Evolutionary conservation across 2,329 filamentous ascomycete species (phyloP), one percentile per base, ranked within the genome.

Genomic region (Blastomyces parvus): DNA sequence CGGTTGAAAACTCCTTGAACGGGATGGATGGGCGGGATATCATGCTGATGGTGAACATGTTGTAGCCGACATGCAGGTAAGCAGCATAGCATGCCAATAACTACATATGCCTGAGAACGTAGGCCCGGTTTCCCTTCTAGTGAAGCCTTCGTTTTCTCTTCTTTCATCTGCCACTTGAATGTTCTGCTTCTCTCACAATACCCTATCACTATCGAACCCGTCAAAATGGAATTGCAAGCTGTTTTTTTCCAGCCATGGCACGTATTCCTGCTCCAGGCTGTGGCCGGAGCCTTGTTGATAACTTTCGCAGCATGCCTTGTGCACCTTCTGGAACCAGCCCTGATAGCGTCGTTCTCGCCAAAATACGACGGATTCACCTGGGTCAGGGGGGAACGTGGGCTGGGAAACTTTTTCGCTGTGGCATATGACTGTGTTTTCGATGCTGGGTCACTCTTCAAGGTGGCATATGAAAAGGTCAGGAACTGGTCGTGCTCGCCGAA

Each of bases 401-500:
- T 55, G 52, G 25, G 25, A 4, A 55, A 36, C 33, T 55, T 55
- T 36, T 55, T 55, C 52, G 36, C 52, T 17, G 52, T 55, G 52
- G 52, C 52, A 19, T 55, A 36, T 55, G 52, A 55, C 52, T 55
- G 52, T 19, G 52, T 55, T 55, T 55, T 55, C 25, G 33, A 55
- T 55, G 52, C 52, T 36, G 52, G 52, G 19, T 36, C 52, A 36
- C 52, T 55, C 27, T 55, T 55, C 52, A 55, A 55, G 17, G 52
- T 55, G 52, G 52, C 52, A 36, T 55, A 55, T 17, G 27, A 55
- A 55, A 55, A 55, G 52, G 52, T 55, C 14, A 55, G 52, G 52
- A 19, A 36, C n/a, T 55, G 14, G 52, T 55, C 52, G 17, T 55
- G 7, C 52, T 33, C 52, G 52, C 52, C 11, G n/a, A 48, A 48